Conservation (phyloP, 495 filamentous ascomycete genomes). For the Penicillium daleae region DNA sequence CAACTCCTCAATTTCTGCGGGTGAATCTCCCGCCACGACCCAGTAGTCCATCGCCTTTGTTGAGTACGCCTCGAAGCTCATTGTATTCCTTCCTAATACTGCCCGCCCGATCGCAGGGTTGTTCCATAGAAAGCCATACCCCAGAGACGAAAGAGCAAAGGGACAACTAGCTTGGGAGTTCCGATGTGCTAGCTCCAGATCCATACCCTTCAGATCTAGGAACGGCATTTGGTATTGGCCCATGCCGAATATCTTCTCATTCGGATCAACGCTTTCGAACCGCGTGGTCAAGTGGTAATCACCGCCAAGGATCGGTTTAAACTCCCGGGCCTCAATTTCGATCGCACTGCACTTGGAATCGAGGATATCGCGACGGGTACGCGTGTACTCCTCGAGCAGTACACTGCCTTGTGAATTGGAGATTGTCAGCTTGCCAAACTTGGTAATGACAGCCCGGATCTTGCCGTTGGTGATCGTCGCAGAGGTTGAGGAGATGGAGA, state of each 20-base stretch:
- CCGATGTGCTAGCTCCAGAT: constrained; percentile 62
- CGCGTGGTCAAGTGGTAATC: constrained; percentile 58
- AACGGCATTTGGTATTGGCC: constrained; percentile 63
- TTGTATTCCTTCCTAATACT: constrained; percentile 57
- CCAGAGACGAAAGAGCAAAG: constrained; percentile 55
- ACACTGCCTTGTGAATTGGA: constrained; percentile 45
- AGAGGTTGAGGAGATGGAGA: constrained; percentile 28
- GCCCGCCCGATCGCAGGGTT: constrained; percentile 59
- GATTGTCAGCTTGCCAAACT: constrained; percentile 53
- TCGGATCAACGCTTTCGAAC: constrained; percentile 52
- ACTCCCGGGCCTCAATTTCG: constrained; percentile 56
- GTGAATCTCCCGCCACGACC: constrained; percentile 58
- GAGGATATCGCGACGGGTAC: constrained; percentile 50
- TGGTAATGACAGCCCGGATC: constrained; percentile 51
- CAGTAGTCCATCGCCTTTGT: constrained; percentile 59
- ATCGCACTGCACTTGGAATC: constrained; percentile 61
- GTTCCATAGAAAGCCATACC: constrained; percentile 64
- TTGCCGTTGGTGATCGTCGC: constrained; percentile 54
- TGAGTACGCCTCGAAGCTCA: constrained; percentile 59
- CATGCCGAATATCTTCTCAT: constrained; percentile 64
- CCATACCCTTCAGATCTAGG: constrained; percentile 57
- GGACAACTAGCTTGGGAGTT: constrained; percentile 63
- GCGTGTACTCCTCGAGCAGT: constrained; percentile 59
- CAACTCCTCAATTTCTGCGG: constrained; percentile 53
- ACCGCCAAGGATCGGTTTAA: constrained; percentile 50